phyloP scores from a whole-genome alignment of 2,329 filamentous ascomycete species.

The Albifimbria verrucaria region DNA sequence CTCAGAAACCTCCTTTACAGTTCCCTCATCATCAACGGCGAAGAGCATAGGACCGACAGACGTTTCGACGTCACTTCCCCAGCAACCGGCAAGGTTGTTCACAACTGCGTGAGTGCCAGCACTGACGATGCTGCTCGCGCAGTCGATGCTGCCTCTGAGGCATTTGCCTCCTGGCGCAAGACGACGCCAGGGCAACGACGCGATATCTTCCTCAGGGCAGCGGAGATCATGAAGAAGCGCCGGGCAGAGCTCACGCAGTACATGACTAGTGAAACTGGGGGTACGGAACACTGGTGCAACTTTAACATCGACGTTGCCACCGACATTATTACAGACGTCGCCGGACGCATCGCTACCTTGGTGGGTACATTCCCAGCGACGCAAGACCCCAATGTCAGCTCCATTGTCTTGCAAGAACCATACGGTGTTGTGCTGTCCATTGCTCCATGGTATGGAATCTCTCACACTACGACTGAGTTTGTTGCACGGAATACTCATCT shows the following conservation, averaged over 20 bases:
- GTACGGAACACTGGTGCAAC: slow-evolving; percentile 31
- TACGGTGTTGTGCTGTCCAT: slow-evolving; percentile 77
- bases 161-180: slow-evolving; percentile 67
- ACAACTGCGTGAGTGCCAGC: slow-evolving; percentile 54
- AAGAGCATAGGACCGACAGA: slow-evolving; percentile 40
- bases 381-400: slow-evolving; percentile 33
- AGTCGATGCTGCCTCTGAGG: slow-evolving; percentile 54
- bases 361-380: slow-evolving; percentile 34
- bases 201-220: slow-evolving; percentile 67
- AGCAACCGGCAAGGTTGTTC: slow-evolving; percentile 46
- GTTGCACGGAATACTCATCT: not conserved
- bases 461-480: not conserved
- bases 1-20: slow-evolving; percentile 7
- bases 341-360: slow-evolving; percentile 36
- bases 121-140: slow-evolving; percentile 54
- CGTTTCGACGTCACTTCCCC: slow-evolving; percentile 59
- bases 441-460: slow-evolving; percentile 66
- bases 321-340: slow-evolving; percentile 40
- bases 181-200: slow-evolving; percentile 59
- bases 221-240: slow-evolving; percentile 59
- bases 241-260: slow-evolving; percentile 58
- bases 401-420: slow-evolving; percentile 70
- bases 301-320: slow-evolving; percentile 35
- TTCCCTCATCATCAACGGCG: slow-evolving; percentile 43
- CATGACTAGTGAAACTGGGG: slow-evolving; percentile 51